These are phyloP conservation scores for Cylindrodendrum hubeiense DNA, from an alignment of 2,329 filamentous ascomycete species.

Conservation along the genomic window DNA sequence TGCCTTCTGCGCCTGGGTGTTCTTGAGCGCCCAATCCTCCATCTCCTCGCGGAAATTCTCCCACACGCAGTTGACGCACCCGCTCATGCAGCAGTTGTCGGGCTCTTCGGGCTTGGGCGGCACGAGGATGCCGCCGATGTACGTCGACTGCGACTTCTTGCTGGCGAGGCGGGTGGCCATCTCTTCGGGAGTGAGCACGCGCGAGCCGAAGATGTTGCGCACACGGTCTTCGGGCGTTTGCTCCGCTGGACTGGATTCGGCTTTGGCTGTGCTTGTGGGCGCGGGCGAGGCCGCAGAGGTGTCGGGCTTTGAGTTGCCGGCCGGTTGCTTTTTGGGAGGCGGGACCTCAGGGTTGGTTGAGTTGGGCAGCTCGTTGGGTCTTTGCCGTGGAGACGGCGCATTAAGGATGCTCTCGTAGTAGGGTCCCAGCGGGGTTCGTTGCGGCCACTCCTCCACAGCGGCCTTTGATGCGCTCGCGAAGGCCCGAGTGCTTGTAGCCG, in stretches of 20 bases:
- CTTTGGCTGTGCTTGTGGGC: constrained; percentile 15
- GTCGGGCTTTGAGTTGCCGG: constrained; percentile 17
- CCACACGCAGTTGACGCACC: constrained; percentile 98
- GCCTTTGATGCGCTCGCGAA: constrained; percentile 44
- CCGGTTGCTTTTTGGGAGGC: constrained; percentile 34
- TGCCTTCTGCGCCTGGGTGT: constrained; percentile 71
- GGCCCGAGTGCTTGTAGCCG: constrained; percentile 37
- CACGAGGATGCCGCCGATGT: constrained; percentile 83
- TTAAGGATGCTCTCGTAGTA: constrained; percentile 72
- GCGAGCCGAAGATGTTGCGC: constrained; percentile 84
- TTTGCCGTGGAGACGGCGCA: constrained; percentile 53
- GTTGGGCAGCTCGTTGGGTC: constrained; percentile 59
- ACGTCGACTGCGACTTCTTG: constrained; percentile 68
- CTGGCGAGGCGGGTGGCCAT: constrained; percentile 71
- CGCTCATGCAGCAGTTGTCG: constrained; percentile 99
- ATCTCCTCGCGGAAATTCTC: constrained; percentile 91
- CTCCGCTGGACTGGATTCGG: constrained; percentile 29
- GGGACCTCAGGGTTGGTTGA: constrained; percentile 48
- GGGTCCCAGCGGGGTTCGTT: constrained; percentile 62
- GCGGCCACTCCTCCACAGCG: constrained; percentile 48
- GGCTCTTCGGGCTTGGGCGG: constrained; percentile 90
- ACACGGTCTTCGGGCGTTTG: constrained; percentile 66
- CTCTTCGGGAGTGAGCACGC: constrained; percentile 79
- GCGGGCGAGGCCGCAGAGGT: constrained; percentile 15
- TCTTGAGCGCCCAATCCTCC: constrained; percentile 84